Percentiles rank a stretch among this genome's conserved stretches.
phyloP scores from a whole-genome alignment of 257 asterid genomes.

The Linaria vulgaris region DNA sequence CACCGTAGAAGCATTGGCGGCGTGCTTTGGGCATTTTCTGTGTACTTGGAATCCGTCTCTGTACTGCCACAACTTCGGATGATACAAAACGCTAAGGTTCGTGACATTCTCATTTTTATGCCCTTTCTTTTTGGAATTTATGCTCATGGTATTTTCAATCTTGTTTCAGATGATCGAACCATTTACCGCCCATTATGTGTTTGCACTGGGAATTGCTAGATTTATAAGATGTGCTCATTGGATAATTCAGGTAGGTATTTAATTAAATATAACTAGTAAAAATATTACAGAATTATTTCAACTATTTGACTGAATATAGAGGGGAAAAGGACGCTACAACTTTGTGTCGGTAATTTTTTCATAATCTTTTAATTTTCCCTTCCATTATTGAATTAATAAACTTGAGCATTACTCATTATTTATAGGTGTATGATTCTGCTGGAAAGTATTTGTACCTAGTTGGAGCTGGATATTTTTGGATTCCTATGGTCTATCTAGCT shows the following conservation, averaged over 20 bases:
- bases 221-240: constrained; percentile 89
- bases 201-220: constrained; percentile 84
- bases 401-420: not conserved
- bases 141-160: not conserved
- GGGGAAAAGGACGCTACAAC: no score
- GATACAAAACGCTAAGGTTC: constrained; percentile 86
- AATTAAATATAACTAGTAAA: not conserved
- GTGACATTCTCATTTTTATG: not conserved
- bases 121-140: not conserved
- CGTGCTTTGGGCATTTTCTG: constrained; percentile 78
- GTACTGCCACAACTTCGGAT: constrained; percentile 90
- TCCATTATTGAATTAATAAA: no score
- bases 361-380: no score
- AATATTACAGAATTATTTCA: no score
- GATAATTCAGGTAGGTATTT: constrained; percentile 81
- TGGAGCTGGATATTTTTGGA: constrained; percentile 71
- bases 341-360: no score
- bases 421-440: constrained; percentile 68
- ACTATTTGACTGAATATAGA: no score
- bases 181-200: constrained; percentile 86
- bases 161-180: constrained; percentile 78
- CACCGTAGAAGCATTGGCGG: constrained; percentile 39
- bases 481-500: constrained; percentile 60
- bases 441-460: constrained; percentile 56
- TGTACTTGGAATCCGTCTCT: constrained; percentile 76